Percentiles rank a stretch among this genome's conserved stretches.
Conservation (phyloP, 2,329 filamentous ascomycete species). For the Cordyceps militaris region DNA sequence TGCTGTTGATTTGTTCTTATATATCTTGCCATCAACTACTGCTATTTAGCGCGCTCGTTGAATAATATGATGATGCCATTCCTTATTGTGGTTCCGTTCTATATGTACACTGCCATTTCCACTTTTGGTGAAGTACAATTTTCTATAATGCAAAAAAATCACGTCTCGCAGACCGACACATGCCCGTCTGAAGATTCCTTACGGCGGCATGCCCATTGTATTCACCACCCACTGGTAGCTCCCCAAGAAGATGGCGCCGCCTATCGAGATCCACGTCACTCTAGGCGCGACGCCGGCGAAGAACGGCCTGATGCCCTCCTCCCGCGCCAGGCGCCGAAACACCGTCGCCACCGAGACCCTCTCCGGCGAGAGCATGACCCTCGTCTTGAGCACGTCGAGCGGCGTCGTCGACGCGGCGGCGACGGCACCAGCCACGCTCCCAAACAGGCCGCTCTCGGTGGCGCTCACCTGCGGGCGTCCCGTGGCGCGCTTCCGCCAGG, state of each 20-base stretch:
- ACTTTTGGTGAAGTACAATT: not conserved
- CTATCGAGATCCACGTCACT: conserved; percentile 90
- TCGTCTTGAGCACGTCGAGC: conserved; percentile 91
- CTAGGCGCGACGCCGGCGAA: conserved; percentile 74
- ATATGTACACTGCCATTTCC: not conserved
- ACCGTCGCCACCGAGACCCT: conserved; percentile 53
- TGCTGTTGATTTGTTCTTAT: not conserved
- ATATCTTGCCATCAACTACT: not conserved
- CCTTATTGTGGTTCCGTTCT: not conserved
- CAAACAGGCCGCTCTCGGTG: conserved; percentile 75
- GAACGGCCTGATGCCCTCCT: conserved; percentile 61
- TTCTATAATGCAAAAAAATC: not conserved
- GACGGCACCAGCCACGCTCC: conserved; percentile 73
- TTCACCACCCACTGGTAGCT: conserved; percentile 89
- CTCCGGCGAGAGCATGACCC: conserved; percentile 82
- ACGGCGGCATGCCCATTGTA: conserved; percentile 38
- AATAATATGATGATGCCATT: not conserved
- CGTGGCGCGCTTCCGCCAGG: conserved; percentile 44
- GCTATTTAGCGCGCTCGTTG: conserved; percentile 1
- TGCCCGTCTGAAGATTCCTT: too few species aligned
- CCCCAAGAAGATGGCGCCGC: conserved; percentile 89
- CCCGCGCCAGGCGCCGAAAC: conserved; percentile 55
- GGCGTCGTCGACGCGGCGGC: conserved; percentile 88
- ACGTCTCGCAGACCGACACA: too few species aligned
- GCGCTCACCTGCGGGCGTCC: conserved; percentile 47